These are phyloP conservation scores for Leccinum colubrinum DNA, from an alignment of 1,284 basidiomycete genomes.

Conservation along the genomic window DNA sequence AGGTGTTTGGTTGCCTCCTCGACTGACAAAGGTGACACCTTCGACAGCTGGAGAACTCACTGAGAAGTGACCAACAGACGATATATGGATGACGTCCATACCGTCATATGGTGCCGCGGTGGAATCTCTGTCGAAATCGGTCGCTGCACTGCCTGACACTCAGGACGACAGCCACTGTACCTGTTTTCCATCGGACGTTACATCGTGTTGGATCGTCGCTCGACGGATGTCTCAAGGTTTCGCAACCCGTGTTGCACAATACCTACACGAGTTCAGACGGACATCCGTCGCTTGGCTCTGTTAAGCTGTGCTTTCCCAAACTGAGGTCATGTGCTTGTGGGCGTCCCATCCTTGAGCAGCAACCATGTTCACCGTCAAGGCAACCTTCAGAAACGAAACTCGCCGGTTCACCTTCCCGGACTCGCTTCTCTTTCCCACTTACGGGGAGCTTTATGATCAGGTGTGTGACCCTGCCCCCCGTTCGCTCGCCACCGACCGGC, in stretches of 20 bases:
- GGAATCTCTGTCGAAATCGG: not conserved
- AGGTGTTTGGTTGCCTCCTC: not conserved
- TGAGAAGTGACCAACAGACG: not conserved
- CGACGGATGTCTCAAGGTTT: not conserved
- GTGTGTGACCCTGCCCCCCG: conserved; percentile 26
- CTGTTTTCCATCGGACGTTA: not conserved
- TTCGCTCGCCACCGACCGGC: conserved; percentile 8
- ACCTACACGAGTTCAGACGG: not conserved
- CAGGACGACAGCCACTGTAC: not conserved
- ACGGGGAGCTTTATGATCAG: conserved; percentile 42
- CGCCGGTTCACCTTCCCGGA: conserved; percentile 46
- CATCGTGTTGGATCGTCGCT: not conserved
- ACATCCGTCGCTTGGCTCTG: too few relatives aligned
- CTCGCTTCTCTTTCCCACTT: conserved; percentile 41
- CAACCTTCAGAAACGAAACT: conserved; percentile 50
- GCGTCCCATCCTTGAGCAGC: conserved; percentile 18
- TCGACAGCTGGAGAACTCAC: not conserved
- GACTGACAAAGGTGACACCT: not conserved
- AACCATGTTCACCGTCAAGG: conserved; percentile 55
- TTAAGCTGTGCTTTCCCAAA: too few relatives aligned
- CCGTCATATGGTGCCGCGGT: not conserved
- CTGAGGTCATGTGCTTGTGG: too few relatives aligned
- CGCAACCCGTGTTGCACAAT: not conserved
- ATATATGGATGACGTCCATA: not conserved
- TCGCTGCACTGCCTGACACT: not conserved